Conservation (phyloP, 1,284 basidiomycete genomes). For the Ganoderma meredithae region DNA sequence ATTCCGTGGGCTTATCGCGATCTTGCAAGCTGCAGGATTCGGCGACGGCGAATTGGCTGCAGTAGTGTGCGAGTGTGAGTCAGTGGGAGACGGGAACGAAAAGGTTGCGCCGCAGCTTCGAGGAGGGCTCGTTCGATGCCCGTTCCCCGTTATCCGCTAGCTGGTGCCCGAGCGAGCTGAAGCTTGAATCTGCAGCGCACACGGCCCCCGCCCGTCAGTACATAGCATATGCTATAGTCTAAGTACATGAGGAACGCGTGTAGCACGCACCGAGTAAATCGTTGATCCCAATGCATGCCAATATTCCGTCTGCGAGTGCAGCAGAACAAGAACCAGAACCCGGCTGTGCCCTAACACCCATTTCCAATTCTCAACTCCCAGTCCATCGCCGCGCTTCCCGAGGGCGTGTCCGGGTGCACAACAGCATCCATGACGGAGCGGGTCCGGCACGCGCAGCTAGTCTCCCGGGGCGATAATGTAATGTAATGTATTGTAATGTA, state of each 20-base stretch:
- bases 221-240: neutral
- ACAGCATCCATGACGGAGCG: neutral
- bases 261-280: neutral
- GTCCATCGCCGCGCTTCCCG: slow-evolving; percentile 1
- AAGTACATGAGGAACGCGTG: neutral
- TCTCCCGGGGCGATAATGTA: neutral
- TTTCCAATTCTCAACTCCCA: neutral
- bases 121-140: too few relatives aligned
- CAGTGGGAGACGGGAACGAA: too few relatives aligned
- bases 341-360: neutral
- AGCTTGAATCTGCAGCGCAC: neutral
- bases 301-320: neutral
- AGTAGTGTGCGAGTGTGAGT: neutral
- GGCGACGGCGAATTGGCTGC: neutral
- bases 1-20: neutral
- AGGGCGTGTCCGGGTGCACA: neutral
- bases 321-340: neutral
- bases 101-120: too few relatives aligned
- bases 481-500: too few relatives aligned
- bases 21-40: neutral
- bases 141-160: too few relatives aligned
- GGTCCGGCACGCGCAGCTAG: neutral
- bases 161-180: neutral
- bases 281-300: neutral
- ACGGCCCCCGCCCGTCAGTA: neutral